Base-by-base conservation (phyloP, 306 rosid species). In the Malus sieversii region DNA sequence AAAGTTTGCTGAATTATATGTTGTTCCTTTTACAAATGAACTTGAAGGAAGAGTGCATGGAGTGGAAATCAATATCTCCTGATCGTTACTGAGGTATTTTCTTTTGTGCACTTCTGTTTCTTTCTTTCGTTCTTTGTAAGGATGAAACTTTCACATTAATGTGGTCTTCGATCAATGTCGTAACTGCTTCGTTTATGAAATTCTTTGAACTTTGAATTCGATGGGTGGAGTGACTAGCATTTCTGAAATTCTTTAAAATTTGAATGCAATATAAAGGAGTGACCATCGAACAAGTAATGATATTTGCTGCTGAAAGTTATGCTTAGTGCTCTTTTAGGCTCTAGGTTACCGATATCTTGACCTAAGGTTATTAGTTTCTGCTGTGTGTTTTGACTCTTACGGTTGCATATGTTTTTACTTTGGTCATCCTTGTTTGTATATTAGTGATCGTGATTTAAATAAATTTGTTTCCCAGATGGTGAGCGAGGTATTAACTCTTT, bases 11-110 rank as follows among this genome's bases (percentile, higher is more conserved):
- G 58, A 66, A 25, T 76, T 10, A 75, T 79, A 22, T 74, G 45
- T 85, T 32, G 48, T 73, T 77, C 84, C 81, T 70, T 66, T 70
- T 77, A 59, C 66, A 74, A 38, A 70, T 71, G 83, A 70, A 57
- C 63, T 84, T 0, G 60, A 8, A 64, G 68, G 44, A 64, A 64
- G 68, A 8, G 42, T 15, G 57, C 25, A 16, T 55, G 66, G 53
- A 59, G 3, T 5, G 30, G 68, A 58, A 18, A 23, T 25, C 10
- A 38, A 23, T 16, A 59, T 23, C 10, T 45, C 25, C 13, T 38
- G 27, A 73, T 22, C 40, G 42, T 73, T 38, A 4, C 22, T 60
- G 76, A 59, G 68, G 76, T 59, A 59, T 16, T 40, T 69, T 23
- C 25, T 59, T 73, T 23, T 32, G 4, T 33, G 66, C 40, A 72